Conservation (phyloP, 164 flowering plant genomes). For the Vitis amurensis region DNA sequence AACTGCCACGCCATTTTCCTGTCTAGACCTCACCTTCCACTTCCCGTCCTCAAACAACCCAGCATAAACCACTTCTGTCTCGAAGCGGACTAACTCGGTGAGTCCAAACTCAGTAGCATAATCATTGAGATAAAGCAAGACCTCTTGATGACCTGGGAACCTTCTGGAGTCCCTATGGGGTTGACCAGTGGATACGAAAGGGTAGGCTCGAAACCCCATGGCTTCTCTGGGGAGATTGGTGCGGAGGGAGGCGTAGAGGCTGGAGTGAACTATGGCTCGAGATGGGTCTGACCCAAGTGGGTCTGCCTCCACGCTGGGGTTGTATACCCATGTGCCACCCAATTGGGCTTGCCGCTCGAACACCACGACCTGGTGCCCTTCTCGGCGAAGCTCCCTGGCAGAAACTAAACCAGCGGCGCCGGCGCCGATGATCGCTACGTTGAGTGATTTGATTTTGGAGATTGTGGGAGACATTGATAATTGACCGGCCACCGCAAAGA, state of each 20-base stretch:
- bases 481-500: too few relatives aligned
- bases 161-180: constrained; percentile 53
- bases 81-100: constrained; percentile 55
- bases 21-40: constrained; percentile 55
- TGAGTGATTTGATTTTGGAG: constrained; percentile 20
- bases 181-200: constrained; percentile 38
- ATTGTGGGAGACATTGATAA: constrained; percentile 3
- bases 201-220: constrained; percentile 79
- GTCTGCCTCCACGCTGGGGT: constrained; percentile 64
- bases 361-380: constrained; percentile 72
- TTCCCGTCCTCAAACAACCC: constrained; percentile 45
- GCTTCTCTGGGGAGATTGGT: constrained; percentile 77
- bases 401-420: constrained; percentile 80
- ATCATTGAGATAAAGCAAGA: constrained; percentile 55
- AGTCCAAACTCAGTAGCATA: constrained; percentile 54
- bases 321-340: constrained; percentile 86
- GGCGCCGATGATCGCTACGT: constrained; percentile 85
- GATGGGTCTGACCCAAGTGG: constrained; percentile 58
- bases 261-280: constrained; percentile 53
- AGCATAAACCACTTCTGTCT: constrained; percentile 63
- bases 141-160: constrained; percentile 79
- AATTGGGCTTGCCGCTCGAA: constrained; percentile 48
- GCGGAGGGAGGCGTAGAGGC: constrained; percentile 80
- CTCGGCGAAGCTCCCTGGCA: constrained; percentile 69
- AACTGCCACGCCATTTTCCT: constrained; percentile 4